Evolutionary conservation across 2,329 filamentous ascomycete species (phyloP), one percentile per base, ranked within the genome.

Genomic region (Phialocephala subalpina): DNA sequence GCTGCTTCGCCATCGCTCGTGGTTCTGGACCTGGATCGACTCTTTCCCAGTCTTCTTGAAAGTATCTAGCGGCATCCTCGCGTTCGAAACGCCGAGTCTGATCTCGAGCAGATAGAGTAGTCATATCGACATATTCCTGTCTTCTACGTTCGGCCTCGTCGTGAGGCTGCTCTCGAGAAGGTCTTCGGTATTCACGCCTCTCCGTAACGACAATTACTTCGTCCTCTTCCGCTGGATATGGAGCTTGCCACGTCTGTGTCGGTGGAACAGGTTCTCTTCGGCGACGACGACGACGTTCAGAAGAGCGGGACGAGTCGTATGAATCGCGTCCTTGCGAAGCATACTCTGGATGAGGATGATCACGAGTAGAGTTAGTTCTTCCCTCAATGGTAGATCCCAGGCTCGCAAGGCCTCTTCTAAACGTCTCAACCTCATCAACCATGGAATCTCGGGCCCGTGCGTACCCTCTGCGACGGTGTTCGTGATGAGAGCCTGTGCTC

Each of bases 11-110:
- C 33, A 16, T 57, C 12, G 16, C 18, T 36, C n/a, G 36, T 35
- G 22, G 25, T 60, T n/a, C 29, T n/a, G 25, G 38, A 20, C 25
- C 57, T 49, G 36, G 22, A 8, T 18, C 40, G 14, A 40, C 27
- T 25, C 40, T 35, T 12, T 18, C 38, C 70, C 71, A 72, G 61
- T 72, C 68, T 11, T 72, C 63, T 20, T 62, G 49, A 56, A 71
- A 73, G 52, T 73, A 69, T 33, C 35, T 64, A 12, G 62, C 64
- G 2, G 67, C 69, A 5, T 72, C 66, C 33, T 66, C 67, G 27
- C 18, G 16, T 12, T 62, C 62, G 38, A 67, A 60, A 6, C 53
- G 35, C 35, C 52, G 22, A 11, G 25, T 49, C 6, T 40, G 58
- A 22, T 58, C 27, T 18, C 57, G 63, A 16, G 49, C 36, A 57